Base-by-base conservation (phyloP, 2,329 filamentous ascomycete genomes). In the Cladosporium velox region DNA sequence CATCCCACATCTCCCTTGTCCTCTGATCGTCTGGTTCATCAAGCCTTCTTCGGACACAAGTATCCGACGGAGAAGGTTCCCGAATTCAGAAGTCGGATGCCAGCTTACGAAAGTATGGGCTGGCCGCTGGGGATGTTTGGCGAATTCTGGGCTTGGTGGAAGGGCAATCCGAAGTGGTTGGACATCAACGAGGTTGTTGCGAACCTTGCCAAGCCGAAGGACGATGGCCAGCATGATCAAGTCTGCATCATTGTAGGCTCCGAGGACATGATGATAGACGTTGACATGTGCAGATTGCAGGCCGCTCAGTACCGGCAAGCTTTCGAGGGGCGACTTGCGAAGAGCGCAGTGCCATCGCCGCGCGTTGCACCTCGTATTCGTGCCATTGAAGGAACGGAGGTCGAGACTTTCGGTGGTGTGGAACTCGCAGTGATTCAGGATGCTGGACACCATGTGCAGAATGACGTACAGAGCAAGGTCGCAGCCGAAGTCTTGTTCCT, bases 1-100 rank as follows among this genome's bases (percentile, higher is more conserved):
- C 83, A 85, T 71, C 78, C 83, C 82, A 59, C 82, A 67, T 86
- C 84, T 58, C 81, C 84, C 0, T 78, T 87, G 1, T 84, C 83
- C 1, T 83, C 82, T 21, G 82, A 83, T 0, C 71, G 72, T n/a
- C 76, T 87, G 14, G 80, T 84, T 1, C 79, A 79, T 24, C 77
- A 76, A 4, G 82, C 79, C 1, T 87, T 87, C 74, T 87, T 87
- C 72, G 82, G 82, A 59, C 69, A 79, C 0, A 68, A 73, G 15
- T 82, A 81, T 57, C 79, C 81, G 0, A 73, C 77, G 5, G 68
- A 73, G 1, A 74, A 80, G 5, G 78, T 86, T 1, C 59, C 73
- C 2, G 73, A 76, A 2, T 82, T 87, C 62, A 80, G 82, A 69
- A 70, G 71, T 1, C 77, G 78, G 3, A 76, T 83, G 66, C 79